phyloP scores from a whole-genome alignment of 306 rosid species.

The Malus fusca region DNA sequence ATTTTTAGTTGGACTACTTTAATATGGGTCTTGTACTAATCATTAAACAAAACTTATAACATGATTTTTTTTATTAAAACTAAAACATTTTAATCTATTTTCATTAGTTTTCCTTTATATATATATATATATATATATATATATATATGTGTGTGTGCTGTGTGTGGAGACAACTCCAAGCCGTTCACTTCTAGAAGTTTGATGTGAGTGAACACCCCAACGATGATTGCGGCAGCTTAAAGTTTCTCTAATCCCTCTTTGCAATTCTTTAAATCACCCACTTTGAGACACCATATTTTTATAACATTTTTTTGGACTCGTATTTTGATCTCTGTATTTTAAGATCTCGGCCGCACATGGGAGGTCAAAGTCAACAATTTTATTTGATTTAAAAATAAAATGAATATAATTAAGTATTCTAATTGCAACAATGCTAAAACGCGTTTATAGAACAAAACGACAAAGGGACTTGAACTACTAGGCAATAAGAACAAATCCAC shows the following conservation, averaged over 20 bases:
- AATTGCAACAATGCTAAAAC: constrained; percentile 26
- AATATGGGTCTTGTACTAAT: too few relatives aligned
- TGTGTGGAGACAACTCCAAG: constrained; percentile 1
- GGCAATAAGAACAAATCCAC: constrained; percentile 34
- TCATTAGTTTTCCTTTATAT: too few relatives aligned
- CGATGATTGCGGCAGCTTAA: constrained; percentile 47
- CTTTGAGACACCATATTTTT: neutral
- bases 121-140: too few relatives aligned
- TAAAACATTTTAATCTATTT: too few relatives aligned
- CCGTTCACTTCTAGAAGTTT: constrained; percentile 20
- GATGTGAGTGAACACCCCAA: constrained; percentile 19
- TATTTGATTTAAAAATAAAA: neutral
- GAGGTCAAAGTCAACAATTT: constrained; percentile 53
- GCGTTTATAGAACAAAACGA: constrained; percentile 43
- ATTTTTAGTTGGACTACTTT: too few relatives aligned
- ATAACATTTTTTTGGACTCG: neutral
- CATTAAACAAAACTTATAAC: too few relatives aligned
- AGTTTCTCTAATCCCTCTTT: neutral
- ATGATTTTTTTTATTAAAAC: too few relatives aligned
- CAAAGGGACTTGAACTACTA: constrained; percentile 10
- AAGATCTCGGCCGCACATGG: constrained; percentile 25
- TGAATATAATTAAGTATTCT: neutral
- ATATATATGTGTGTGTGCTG: too few relatives aligned
- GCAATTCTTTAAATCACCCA: neutral
- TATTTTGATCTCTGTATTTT: neutral